A percentile compares a stretch with the other conserved stretches of the same genome.
phyloP scores from a whole-genome alignment of 805 yeast genomes.

The Nakazawaea siamensis region DNA sequence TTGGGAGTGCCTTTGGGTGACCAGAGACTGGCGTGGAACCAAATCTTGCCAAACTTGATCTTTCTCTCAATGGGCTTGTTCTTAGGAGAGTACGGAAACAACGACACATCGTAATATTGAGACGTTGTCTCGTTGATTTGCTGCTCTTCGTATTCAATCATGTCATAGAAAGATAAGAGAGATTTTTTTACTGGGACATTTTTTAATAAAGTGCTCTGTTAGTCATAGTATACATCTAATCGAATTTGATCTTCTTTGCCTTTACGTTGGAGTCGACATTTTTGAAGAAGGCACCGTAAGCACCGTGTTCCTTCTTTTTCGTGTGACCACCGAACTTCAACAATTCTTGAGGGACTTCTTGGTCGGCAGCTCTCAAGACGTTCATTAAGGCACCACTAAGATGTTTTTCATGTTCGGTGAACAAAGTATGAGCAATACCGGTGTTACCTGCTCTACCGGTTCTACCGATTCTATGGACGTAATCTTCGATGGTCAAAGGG shows the following conservation, averaged over 20 bases:
- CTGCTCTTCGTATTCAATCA: neutral
- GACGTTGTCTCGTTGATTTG: neutral
- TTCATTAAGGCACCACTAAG: constrained; percentile 90
- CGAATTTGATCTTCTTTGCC: constrained; percentile 87
- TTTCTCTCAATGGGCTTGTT: neutral
- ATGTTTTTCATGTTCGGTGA: constrained; percentile 96
- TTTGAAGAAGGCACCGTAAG: constrained; percentile 96
- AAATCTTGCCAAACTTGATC: constrained; percentile 2
- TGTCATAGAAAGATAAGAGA: no score
- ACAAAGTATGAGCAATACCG: constrained; percentile 91
- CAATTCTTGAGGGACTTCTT: constrained; percentile 91
- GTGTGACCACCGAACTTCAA: constrained; percentile 96
- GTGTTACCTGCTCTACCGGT: constrained; percentile 96
- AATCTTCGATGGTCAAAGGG: constrained; percentile 95
- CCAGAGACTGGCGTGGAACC: constrained; percentile 9
- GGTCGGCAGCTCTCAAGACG: constrained; percentile 88
- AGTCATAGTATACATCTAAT: constrained; percentile 24
- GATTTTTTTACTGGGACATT: no score
- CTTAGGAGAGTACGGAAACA: constrained; percentile 6
- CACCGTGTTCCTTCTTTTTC: constrained; percentile 93
- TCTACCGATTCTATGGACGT: constrained; percentile 95
- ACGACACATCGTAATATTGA: constrained; percentile 4
- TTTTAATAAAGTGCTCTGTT: no score
- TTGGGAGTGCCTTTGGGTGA: constrained; percentile 16
- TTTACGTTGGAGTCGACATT: constrained; percentile 79